These are phyloP conservation scores for Purpureocillium takamizusanense DNA, from an alignment of 2,329 filamentous ascomycete species.

Conservation along the genomic window DNA sequence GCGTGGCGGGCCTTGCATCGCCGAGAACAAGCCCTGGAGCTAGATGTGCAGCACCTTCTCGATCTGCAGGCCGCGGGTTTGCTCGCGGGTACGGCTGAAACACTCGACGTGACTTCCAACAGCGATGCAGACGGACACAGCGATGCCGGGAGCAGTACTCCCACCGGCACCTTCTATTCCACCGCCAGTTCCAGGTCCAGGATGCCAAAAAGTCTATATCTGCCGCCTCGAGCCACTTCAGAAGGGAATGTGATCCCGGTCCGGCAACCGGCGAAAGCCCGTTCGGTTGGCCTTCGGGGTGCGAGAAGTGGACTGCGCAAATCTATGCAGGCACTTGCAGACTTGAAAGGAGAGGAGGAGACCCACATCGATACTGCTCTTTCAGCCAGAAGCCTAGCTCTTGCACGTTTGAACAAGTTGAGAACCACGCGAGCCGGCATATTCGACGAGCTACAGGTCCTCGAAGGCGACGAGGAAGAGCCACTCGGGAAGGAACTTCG, in stretches of 20 bases:
- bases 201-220: slow-evolving; percentile 32
- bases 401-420: slow-evolving; percentile 48
- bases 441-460: slow-evolving; percentile 38
- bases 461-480: slow-evolving; percentile 47
- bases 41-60: slow-evolving; percentile 37
- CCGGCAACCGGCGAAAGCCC: slow-evolving; percentile 41
- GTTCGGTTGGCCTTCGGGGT: slow-evolving; percentile 46
- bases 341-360: slow-evolving; percentile 62
- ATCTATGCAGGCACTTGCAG: slow-evolving; percentile 54
- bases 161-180: slow-evolving; percentile 29
- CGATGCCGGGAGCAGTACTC: slow-evolving; percentile 31
- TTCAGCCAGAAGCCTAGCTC: slow-evolving; percentile 43
- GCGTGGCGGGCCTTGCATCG: slow-evolving; percentile 37
- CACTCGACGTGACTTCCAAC: slow-evolving; percentile 7
- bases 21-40: slow-evolving; percentile 35
- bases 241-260: slow-evolving; percentile 49
- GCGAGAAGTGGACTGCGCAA: slow-evolving; percentile 57
- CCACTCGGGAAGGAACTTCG: slow-evolving; percentile 53
- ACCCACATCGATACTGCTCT: slow-evolving; percentile 48
- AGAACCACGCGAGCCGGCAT: slow-evolving; percentile 40
- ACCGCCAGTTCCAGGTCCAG: slow-evolving; percentile 28
- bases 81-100: slow-evolving; percentile 24
- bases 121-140: slow-evolving; percentile 23
- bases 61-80: slow-evolving; percentile 40
- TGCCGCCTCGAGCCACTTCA: slow-evolving; percentile 24